Evolutionary conservation across 352 stramenopile species (phyloP).

Genomic region (Hyaloperonospora brassicae): DNA sequence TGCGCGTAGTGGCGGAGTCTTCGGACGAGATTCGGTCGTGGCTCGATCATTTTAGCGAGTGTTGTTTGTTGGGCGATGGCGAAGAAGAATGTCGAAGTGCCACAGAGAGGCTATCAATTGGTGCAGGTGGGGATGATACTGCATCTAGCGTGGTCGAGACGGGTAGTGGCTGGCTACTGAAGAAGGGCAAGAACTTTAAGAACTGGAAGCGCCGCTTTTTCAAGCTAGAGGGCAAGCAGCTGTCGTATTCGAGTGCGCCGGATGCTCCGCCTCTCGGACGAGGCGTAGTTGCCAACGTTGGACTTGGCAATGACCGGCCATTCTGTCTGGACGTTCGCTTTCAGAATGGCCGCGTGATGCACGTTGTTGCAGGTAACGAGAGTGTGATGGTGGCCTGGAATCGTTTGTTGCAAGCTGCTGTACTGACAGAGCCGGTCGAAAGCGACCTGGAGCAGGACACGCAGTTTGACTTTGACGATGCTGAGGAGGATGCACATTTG

Average conservation of each 20-base stretch:
- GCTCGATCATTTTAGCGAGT: constrained; percentile 40
- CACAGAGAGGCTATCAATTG: constrained; percentile 21
- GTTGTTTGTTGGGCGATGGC: constrained; percentile 16
- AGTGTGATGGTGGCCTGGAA: constrained; percentile 60
- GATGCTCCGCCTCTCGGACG: constrained; percentile 35
- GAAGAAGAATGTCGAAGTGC: constrained; percentile 19
- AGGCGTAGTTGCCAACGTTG: constrained; percentile 42
- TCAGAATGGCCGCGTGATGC: constrained; percentile 53
- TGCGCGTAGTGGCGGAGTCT: constrained; percentile 61
- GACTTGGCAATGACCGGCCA: constrained; percentile 50
- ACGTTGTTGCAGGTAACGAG: constrained; percentile 43
- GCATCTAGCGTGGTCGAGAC: constrained; percentile 22
- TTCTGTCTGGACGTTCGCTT: constrained; percentile 65
- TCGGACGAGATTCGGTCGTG: constrained; percentile 52
- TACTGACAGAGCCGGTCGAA: constrained; percentile 26
- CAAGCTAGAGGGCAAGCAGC: constrained; percentile 41
- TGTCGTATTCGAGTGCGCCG: constrained; percentile 46
- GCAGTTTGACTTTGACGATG: constrained; percentile 50
- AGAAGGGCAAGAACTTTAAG: constrained; percentile 58
- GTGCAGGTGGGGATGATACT: constrained; percentile 9
- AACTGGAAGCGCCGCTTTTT: constrained; percentile 65
- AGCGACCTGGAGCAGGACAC: constrained; percentile 25
- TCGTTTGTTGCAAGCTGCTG: constrained; percentile 37
- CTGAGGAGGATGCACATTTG: constrained; percentile 37
- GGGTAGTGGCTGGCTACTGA: constrained; percentile 42